A percentile compares a stretch with the other conserved stretches of the same genome.
These are phyloP conservation scores for Corynascus novoguineensis DNA, from an alignment of 495 filamentous ascomycete genomes.

Conservation along the genomic window DNA sequence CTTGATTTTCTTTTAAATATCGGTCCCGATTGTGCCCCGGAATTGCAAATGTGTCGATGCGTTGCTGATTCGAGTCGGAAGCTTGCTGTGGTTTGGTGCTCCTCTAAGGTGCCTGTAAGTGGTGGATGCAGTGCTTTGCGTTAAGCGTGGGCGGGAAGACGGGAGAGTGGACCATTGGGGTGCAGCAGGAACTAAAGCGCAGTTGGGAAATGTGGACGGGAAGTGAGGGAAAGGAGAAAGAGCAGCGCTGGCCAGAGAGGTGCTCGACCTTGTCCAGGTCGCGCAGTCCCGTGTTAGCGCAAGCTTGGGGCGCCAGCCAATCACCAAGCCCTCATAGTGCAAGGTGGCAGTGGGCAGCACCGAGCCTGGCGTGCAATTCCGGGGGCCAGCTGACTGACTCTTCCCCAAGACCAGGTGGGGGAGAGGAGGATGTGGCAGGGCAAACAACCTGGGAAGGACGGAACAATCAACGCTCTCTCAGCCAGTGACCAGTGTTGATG, in stretches of 20 bases:
- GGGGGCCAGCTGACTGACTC: slow-evolving; percentile 13
- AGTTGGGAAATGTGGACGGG: no score
- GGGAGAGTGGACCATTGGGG: slow-evolving; percentile 2
- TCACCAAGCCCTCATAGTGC: slow-evolving; percentile 9
- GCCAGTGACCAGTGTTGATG: not conserved
- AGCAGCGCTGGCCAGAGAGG: slow-evolving; percentile 14
- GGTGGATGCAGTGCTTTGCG: not conserved
- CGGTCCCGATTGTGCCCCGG: slow-evolving; percentile 3
- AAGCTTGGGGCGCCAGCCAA: slow-evolving; percentile 12
- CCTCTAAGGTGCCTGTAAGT: not conserved
- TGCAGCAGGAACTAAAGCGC: slow-evolving; percentile 1
- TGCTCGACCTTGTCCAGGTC: slow-evolving; percentile 19
- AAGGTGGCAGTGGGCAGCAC: slow-evolving; percentile 9
- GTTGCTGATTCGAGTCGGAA: not conserved
- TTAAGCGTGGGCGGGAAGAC: not conserved
- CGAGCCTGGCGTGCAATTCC: slow-evolving; percentile 4
- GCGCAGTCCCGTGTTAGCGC: slow-evolving; percentile 14
- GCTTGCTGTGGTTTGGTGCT: not conserved
- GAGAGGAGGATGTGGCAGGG: not conserved
- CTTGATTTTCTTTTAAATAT: no score
- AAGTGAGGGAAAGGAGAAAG: slow-evolving; percentile 18
- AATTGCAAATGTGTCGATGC: not conserved
- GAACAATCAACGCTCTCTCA: no score
- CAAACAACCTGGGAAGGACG: not conserved
- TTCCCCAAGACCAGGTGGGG: not conserved